A percentile compares a stretch with the other conserved stretches of the same genome.
phyloP scores from a whole-genome alignment of 2,329 filamentous ascomycete species.

The Neoscytalidium dimidiatum region DNA sequence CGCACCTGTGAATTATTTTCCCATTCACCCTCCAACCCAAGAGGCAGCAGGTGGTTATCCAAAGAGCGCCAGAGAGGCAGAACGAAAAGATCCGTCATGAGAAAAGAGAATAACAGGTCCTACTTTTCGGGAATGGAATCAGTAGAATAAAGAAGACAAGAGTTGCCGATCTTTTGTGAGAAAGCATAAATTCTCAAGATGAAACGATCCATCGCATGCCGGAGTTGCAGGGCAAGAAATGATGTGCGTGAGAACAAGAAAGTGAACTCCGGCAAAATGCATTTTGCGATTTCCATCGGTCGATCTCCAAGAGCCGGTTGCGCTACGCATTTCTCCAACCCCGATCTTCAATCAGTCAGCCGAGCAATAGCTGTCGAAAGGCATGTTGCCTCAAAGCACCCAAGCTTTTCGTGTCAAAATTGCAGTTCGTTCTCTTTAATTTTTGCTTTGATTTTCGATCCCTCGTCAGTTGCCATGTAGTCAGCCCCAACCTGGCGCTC shows the following conservation, averaged over 20 bases:
- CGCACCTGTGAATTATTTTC: background rate
- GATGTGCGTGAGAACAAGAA: background rate
- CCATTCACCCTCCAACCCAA: background rate
- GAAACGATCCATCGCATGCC: background rate
- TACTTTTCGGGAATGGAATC: background rate
- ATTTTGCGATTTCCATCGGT: background rate
- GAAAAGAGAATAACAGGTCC: background rate
- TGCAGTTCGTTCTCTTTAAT: background rate
- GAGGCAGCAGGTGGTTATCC: background rate
- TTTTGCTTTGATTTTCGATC: background rate
- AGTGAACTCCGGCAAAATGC: background rate
- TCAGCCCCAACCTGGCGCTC: conserved; percentile 9
- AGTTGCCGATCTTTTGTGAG: background rate
- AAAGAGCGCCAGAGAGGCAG: background rate
- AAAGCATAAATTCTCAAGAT: background rate
- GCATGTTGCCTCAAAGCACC: background rate
- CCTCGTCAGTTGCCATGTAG: conserved; percentile 1
- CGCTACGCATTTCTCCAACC: too few species aligned
- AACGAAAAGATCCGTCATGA: background rate
- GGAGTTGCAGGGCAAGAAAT: background rate
- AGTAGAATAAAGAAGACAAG: background rate
- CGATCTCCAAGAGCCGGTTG: background rate
- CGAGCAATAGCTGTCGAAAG: background rate
- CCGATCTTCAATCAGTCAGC: background rate
- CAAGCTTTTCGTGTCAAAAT: background rate